Base-by-base conservation (phyloP, 495 filamentous ascomycete genomes). In the Penicillium subrubescens region DNA sequence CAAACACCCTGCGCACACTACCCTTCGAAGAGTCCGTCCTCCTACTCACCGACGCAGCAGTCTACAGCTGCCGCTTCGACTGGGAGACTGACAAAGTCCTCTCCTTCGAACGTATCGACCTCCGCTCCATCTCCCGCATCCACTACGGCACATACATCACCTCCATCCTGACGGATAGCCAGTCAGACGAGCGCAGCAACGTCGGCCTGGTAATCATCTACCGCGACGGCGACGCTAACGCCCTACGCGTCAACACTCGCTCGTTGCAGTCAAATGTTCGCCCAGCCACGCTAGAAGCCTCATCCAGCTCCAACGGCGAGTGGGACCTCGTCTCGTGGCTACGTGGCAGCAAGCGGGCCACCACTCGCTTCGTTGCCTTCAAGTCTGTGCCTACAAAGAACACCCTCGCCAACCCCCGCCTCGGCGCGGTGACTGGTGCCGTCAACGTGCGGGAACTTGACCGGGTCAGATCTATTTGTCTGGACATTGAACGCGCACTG, bases 81-180 rank as follows among this genome's bases (percentile, higher is more conserved):
- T 97, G 92, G 90, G 89, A 89, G 63, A 86, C 92, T 5, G 94
- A 97, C 79, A 97, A 97, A 75, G 91, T 97, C 0, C 85, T 88
- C 1, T 92, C 89, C 0, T 97, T 97, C 68, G 92, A 96, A 75
- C 82, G 94, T n/a, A 88, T 97, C 14, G 88, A 90, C 59, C 81
- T 97, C 34, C 83, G 84, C 8, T 88, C 90, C 54, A 77, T 98
- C 31, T 79, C 80, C 1, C 82, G 83, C 50, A 87, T 99, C 52
- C 85, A 85, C 60, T 85, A 89, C 63, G 95, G 94, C 33, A 89
- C 90, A 2, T 98, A 97, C 70, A 91, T 99, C 70, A 96, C 92
- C 2, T 93, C 89, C 1, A 93, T 91, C 3, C 80, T 97, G 27
- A 90, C 93, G 4, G 74, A 87, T 0, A 77, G 85, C 1, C 91